Evolutionary conservation across 371 early-diverging fungal genomes (phyloP), one percentile per base, ranked within the genome.

Genomic region (Sporodiniella umbellata): DNA sequence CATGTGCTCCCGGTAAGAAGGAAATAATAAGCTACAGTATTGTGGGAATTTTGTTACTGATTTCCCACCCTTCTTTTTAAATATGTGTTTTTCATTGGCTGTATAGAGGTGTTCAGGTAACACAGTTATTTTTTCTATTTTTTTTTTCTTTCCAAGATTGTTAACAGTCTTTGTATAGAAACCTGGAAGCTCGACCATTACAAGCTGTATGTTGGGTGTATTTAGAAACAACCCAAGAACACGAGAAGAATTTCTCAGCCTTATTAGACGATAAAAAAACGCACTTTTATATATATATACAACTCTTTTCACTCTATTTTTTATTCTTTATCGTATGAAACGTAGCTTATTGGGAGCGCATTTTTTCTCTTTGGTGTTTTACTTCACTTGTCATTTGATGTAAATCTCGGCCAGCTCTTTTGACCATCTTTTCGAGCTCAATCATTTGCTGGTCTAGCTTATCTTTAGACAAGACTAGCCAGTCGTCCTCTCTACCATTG

Each of bases 171-270:
- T 37, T 31, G 18, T 92, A 15, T 87, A 95, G 62, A 98, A 98
- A 79, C 93, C 98, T 7, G 94, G 95, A 19, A 88, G 89, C 62
- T 76, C 81, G 40, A 99, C 99, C 19, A 85, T 93, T 38, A 99
- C 99, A 30, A 87, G 87, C 55, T 94, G 88, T 51, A 99, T 96
- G 97, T 78, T 96, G 54, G 99, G 99, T 42, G 83, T 78, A 25
- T 99, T 99, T 74, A 78, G 95, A 37, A 80, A 87, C 39, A 88
- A 94, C 52, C 89, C 89, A 37, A 92, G 93, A 75, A 98, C 98
- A 15, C 75, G 99, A 43, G 96, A 96, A 58, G 99, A 98, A 68
- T 98, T 96, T 77, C 76, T 98, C 52, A 82, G 86, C 4, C 69
- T 90, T 47, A 87, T 89, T 45, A 76, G 67, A 54, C 56, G 70